Evolutionary conservation across 139 green algal genomes (phyloP).

Genomic region (Helicosporidium sp.): DNA sequence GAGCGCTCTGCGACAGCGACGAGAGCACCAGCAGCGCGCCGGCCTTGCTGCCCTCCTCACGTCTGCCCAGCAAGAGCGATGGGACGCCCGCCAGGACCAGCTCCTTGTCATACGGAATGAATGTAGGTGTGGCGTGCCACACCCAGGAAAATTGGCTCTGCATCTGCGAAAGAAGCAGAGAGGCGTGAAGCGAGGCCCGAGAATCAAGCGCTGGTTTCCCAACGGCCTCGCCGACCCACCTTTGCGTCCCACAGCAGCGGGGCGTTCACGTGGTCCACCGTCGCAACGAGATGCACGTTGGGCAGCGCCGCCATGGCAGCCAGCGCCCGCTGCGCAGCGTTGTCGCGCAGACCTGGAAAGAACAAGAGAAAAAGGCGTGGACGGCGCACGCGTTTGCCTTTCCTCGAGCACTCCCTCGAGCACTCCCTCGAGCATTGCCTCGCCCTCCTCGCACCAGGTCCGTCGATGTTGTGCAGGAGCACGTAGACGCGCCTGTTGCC

Average conservation of each 20-base stretch:
- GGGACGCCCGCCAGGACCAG: neutral
- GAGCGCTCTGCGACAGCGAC: too few relatives aligned
- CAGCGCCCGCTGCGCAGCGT: slow-evolving; percentile 39
- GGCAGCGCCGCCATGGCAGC: slow-evolving; percentile 37
- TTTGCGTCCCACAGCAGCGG: slow-evolving; percentile 59
- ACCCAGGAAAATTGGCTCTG: slow-evolving; percentile 35
- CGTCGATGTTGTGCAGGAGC: slow-evolving; percentile 74
- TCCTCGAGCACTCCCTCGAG: neutral
- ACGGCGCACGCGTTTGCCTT: neutral
- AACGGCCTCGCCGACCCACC: neutral
- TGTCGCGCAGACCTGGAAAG: slow-evolving; percentile 22
- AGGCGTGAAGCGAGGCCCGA: too few relatives aligned
- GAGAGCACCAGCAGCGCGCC: too few relatives aligned
- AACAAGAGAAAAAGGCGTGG: neutral
- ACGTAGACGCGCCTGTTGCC: slow-evolving; percentile 35
- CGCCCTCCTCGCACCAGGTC: slow-evolving; percentile 23
- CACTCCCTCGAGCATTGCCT: neutral
- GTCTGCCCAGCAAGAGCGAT: too few relatives aligned
- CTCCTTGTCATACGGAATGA: too few relatives aligned
- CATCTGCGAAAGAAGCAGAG: too few relatives aligned
- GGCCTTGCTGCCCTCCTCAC: too few relatives aligned
- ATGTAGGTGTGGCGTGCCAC: too few relatives aligned
- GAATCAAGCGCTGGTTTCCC: too few relatives aligned
- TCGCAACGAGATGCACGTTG: slow-evolving; percentile 48
- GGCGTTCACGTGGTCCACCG: slow-evolving; percentile 59